Base-by-base conservation (phyloP, 208 protist genomes). In the Jaenimonas drosophilae region DNA sequence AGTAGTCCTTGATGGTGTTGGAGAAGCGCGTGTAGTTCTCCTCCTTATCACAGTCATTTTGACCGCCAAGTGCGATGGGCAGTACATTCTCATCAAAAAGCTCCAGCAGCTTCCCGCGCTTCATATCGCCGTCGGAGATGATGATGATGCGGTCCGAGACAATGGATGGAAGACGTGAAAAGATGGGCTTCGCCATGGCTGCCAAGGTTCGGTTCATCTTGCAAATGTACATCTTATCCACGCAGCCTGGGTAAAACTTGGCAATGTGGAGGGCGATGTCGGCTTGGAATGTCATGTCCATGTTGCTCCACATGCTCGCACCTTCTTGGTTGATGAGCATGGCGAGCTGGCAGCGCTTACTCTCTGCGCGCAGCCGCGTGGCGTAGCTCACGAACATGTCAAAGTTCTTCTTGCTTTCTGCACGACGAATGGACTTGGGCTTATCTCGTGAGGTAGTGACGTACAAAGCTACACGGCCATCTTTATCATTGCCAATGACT, bases 311-410 rank as follows among this genome's bases (percentile, higher is more conserved):
- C 62, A 89, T 64, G 38, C 73, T 81, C 12, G 76, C 67, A 34
- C 75, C 65, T 21, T 83, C 64, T 25, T 89, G 76, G 49, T 89
- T 86, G 38, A 89, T 71, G 17, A 89, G 71, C 69, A 85, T 75
- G 27, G 63, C 54, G 24, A 89, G 45, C 49, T 78, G 67, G 48
- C 71, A 82, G 3, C 69, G 64, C 46, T 79, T 76, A 45, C 48
- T 78, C 26, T 76, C 63, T 4, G 44, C 33, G 2, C 76, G 76
- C 30, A 86, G 65, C 2, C 76, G 75, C 7, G 73, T 83, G 33
- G 52, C 76, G 52, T 86, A 86, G 60, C 66, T 81, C 19, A 86
- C 36, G 33, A 79, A 78, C 72, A 86, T 76, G 49, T 89, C 80
- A 46, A 86, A 83, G 6, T 53, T 84, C 26, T 60, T 57, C 21